These are phyloP conservation scores for Gracilaria gracilis DNA, from an alignment of 23 red algal genomes.

Conservation along the genomic window DNA sequence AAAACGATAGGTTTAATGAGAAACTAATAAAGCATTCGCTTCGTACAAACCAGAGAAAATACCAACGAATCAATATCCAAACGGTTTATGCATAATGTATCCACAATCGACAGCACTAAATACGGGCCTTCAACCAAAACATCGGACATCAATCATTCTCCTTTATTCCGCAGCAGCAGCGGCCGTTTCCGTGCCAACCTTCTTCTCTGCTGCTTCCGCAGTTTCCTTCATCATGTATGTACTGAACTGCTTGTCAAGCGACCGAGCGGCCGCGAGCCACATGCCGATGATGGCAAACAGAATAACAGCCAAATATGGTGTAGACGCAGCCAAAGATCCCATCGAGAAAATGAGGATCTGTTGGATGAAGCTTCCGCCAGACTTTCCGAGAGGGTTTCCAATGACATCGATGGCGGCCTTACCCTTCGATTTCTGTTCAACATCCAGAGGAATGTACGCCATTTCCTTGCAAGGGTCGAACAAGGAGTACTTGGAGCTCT, in stretches of 20 bases:
- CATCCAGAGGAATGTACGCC: conserved; percentile 98
- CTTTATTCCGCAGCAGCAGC: conserved; percentile 37
- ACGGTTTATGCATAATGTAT: conserved; percentile 32
- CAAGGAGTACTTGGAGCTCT: conserved; percentile 93
- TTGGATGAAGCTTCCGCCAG: conserved; percentile 98
- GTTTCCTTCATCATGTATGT: conserved; percentile 86
- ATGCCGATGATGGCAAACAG: conserved; percentile 89
- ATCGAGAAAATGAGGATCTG: conserved; percentile 96
- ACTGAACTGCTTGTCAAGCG: conserved; percentile 95
- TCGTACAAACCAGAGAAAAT: conserved; percentile 31
- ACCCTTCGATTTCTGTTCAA: conserved; percentile 91
- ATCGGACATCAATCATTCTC: not conserved
- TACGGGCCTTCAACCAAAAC: not conserved
- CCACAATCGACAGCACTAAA: conserved; percentile 26
- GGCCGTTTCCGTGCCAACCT: conserved; percentile 43
- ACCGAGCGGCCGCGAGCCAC: conserved; percentile 89
- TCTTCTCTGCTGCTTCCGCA: conserved; percentile 38
- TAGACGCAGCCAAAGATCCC: conserved; percentile 94
- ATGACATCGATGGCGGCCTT: conserved; percentile 99
- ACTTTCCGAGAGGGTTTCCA: conserved; percentile 99
- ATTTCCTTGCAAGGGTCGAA: conserved; percentile 99
- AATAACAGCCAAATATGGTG: conserved; percentile 94
- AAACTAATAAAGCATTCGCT: conserved; percentile 45
- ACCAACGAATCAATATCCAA: conserved; percentile 34
- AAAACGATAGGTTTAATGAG: conserved; percentile 44